phyloP scores from a whole-genome alignment of 805 yeast species.

The Pichia cephalocereana region DNA sequence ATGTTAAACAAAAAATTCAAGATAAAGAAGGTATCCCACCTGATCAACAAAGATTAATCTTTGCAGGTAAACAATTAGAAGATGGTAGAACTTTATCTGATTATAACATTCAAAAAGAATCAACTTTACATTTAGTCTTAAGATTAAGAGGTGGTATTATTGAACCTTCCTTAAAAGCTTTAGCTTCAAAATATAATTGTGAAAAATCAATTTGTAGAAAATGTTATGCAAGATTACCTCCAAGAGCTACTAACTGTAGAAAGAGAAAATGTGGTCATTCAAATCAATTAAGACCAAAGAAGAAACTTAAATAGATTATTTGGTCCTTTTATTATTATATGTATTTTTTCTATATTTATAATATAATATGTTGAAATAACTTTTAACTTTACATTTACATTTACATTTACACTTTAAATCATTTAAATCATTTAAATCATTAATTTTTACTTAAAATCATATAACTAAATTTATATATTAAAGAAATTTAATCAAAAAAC shows the following conservation, averaged over 20 bases:
- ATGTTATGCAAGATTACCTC: constrained; percentile 99
- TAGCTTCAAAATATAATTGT: constrained; percentile 99
- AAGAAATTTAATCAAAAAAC: too few relatives aligned
- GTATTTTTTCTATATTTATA: background rate
- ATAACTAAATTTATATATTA: too few relatives aligned
- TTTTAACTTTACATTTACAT: too few relatives aligned
- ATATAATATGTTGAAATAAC: background rate
- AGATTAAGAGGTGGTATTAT: constrained; percentile 79
- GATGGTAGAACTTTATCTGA: constrained; percentile 93
- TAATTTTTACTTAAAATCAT: too few relatives aligned
- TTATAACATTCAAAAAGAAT: constrained; percentile 93
- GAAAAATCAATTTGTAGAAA: constrained; percentile 98
- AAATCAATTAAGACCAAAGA: constrained; percentile 99
- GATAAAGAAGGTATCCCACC: constrained; percentile 97
- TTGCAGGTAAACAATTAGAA: constrained; percentile 94
- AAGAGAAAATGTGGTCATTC: constrained; percentile 99
- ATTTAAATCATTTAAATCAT: too few relatives aligned
- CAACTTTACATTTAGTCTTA: constrained; percentile 52
- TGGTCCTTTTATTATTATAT: background rate
- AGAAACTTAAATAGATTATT: constrained; percentile 82
- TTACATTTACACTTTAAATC: too few relatives aligned
- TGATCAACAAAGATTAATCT: constrained; percentile 90
- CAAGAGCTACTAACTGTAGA: constrained; percentile 99
- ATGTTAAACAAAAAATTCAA: constrained; percentile 90
- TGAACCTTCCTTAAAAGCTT: constrained; percentile 98